These are phyloP conservation scores for Botrytis elliptica DNA, from an alignment of 2,329 filamentous ascomycete genomes.

Conservation along the genomic window DNA sequence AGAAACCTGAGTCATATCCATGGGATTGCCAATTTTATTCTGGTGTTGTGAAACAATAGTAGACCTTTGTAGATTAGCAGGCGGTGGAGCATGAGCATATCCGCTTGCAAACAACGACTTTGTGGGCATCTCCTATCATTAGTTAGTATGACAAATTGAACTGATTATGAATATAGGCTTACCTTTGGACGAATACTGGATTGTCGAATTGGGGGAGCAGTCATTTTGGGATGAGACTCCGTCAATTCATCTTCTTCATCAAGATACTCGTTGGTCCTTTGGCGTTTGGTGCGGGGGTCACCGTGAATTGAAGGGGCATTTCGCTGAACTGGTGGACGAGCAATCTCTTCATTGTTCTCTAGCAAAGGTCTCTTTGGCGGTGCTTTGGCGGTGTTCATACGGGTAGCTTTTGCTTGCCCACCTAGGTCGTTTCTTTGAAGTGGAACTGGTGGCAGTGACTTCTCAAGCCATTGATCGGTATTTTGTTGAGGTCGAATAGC, in stretches of 20 bases:
- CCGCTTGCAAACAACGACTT: conserved; percentile 62
- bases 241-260: conserved; percentile 63
- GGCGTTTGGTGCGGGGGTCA: conserved; percentile 67
- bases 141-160: conserved; percentile 40
- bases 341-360: conserved; percentile 57
- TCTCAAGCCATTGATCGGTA: conserved; percentile 34
- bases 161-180: conserved; percentile 38
- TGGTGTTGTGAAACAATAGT: conserved; percentile 68
- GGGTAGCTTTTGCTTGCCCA: conserved; percentile 43
- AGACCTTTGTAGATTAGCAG: conserved; percentile 48
- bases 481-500: conserved; percentile 55
- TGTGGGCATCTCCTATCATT: conserved; percentile 54
- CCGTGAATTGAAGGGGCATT: conserved; percentile 61
- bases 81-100: conserved; percentile 58
- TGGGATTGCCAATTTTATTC: conserved; percentile 62
- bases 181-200: conserved; percentile 58
- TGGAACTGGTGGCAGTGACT: conserved; percentile 36
- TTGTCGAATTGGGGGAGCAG: conserved; percentile 81
- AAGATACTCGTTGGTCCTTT: conserved; percentile 71
- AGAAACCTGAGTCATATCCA: conserved; percentile 84
- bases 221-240: conserved; percentile 62
- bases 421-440: conserved; percentile 31
- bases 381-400: conserved; percentile 67
- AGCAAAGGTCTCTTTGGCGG: conserved; percentile 72
- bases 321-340: conserved; percentile 50